A percentile compares a stretch with the other conserved stretches of the same genome.
Evolutionary conservation across 2,329 filamentous ascomycete species (phyloP).

Genomic region (Phaeosphaeriaceae sp.): DNA sequence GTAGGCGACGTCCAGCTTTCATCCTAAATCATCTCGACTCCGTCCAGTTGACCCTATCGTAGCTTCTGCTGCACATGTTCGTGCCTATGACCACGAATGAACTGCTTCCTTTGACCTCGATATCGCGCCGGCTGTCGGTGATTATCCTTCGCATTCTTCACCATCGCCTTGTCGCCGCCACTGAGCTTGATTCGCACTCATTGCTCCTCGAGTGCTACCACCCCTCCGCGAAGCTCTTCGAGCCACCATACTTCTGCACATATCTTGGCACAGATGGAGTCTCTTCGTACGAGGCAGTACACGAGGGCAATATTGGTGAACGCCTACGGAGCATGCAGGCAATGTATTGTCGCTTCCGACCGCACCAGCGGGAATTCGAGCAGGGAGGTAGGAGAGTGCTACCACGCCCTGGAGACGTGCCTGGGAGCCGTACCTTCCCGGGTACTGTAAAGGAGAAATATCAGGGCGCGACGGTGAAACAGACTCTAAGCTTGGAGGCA

Average conservation of each 20-base stretch:
- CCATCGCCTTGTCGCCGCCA: conserved; percentile 66
- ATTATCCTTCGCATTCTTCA: conserved; percentile 70
- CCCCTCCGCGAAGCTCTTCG: conserved; percentile 71
- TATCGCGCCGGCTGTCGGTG: conserved; percentile 69
- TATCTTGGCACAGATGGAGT: conserved; percentile 70
- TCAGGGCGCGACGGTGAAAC: conserved; percentile 58
- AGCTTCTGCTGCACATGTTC: conserved; percentile 55
- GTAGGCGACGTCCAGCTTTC: conserved; percentile 16
- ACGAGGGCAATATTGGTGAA: conserved; percentile 29
- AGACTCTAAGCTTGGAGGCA: conserved; percentile 70
- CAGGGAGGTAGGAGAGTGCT: conserved; percentile 41
- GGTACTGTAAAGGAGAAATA: conserved; percentile 34
- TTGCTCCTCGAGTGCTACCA: conserved; percentile 82
- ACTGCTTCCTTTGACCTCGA: conserved; percentile 61
- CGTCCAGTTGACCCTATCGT: not conserved
- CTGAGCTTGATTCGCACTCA: conserved; percentile 66
- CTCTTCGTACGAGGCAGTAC: conserved; percentile 45
- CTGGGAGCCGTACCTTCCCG: conserved; percentile 52
- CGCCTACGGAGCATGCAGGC: conserved; percentile 58
- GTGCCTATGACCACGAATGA: conserved; percentile 49
- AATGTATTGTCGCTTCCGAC: conserved; percentile 75
- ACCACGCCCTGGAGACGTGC: conserved; percentile 56
- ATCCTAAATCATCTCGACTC: not conserved
- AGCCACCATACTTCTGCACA: conserved; percentile 73
- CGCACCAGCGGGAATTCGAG: conserved; percentile 64